Percentiles rank a stretch among this genome's conserved stretches.
phyloP scores from a whole-genome alignment of 805 yeast genomes.

The Zygosaccharomyces kombuchaensis region DNA sequence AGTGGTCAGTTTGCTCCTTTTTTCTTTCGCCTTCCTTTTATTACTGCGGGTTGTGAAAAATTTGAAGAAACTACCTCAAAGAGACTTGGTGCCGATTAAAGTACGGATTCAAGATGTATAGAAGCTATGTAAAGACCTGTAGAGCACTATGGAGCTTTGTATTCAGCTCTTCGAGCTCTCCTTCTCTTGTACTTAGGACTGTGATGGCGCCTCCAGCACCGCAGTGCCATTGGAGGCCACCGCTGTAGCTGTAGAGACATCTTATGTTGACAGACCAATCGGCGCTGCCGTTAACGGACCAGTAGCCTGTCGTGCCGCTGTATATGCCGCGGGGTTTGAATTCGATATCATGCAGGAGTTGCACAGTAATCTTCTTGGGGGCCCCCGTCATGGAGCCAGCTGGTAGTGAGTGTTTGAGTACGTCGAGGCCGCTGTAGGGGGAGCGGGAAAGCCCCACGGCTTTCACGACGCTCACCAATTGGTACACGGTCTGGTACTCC shows the following conservation, averaged over 20 bases:
- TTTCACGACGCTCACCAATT: conserved; percentile 81
- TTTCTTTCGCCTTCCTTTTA: conserved; percentile 10
- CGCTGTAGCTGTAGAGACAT: conserved; percentile 63
- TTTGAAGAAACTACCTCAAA: conserved; percentile 3
- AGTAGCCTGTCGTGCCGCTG: conserved; percentile 93
- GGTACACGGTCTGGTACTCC: conserved; percentile 87
- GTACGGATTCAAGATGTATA: background rate
- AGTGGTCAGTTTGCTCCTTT: conserved; percentile 10
- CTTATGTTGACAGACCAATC: conserved; percentile 97
- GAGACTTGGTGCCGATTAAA: background rate
- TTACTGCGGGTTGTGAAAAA: background rate
- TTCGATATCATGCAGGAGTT: conserved; percentile 54
- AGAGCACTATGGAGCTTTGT: conserved; percentile 75
- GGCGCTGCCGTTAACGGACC: conserved; percentile 81
- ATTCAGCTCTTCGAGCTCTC: conserved; percentile 90
- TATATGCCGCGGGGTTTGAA: conserved; percentile 69
- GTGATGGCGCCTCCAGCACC: conserved; percentile 99
- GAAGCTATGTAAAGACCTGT: conserved; percentile 50
- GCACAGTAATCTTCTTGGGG: conserved; percentile 90
- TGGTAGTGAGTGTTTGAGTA: conserved; percentile 75
- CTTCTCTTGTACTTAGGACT: conserved; percentile 72
- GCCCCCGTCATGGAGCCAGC: conserved; percentile 99
- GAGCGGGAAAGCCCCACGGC: conserved; percentile 42
- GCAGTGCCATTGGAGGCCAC: conserved; percentile 60
- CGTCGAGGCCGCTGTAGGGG: conserved; percentile 65